Evolutionary conservation across 1,139 yeast species (phyloP).

Genomic region (Candida anutae): DNA sequence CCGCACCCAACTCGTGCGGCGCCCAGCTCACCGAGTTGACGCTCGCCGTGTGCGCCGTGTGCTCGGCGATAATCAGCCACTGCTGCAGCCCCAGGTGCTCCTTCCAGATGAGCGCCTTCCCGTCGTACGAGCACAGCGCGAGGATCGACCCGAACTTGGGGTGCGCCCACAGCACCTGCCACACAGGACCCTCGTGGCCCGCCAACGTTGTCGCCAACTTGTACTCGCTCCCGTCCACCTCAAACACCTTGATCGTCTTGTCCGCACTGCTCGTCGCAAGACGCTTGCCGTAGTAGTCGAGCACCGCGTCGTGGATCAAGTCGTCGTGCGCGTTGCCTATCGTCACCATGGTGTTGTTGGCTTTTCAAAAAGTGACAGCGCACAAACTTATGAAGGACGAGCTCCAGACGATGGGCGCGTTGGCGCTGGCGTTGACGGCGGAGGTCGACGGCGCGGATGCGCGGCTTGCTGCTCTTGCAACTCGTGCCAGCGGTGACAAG

Average conservation of each 20-base stretch:
- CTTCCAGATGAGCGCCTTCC: conserved; percentile 90
- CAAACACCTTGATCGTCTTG: conserved; percentile 87
- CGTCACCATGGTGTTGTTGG: conserved; percentile 45
- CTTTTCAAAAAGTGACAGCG: too few species aligned
- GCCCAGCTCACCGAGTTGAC: conserved; percentile 97
- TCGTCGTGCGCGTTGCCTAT: conserved; percentile 82
- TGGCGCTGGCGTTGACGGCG: neutral
- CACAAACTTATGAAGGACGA: too few species aligned
- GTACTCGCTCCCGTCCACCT: conserved; percentile 77
- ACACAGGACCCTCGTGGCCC: conserved; percentile 96
- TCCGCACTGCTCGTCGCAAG: conserved; percentile 95
- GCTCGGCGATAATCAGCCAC: conserved; percentile 88
- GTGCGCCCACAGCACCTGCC: conserved; percentile 99
- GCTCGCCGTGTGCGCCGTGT: conserved; percentile 83
- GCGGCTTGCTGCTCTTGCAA: too few species aligned
- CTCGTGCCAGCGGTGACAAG: too few species aligned
- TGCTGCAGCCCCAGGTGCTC: conserved; percentile 71
- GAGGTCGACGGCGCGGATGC: neutral
- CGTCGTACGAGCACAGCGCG: conserved; percentile 94
- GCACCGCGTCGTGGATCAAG: conserved; percentile 91
- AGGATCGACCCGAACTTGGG: conserved; percentile 94
- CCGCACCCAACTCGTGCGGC: conserved; percentile 94
- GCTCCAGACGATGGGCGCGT: neutral
- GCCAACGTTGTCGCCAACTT: conserved; percentile 70
- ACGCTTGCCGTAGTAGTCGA: conserved; percentile 92